Conservation (phyloP, 2,329 filamentous ascomycete species). For the Fusarium setosum region DNA sequence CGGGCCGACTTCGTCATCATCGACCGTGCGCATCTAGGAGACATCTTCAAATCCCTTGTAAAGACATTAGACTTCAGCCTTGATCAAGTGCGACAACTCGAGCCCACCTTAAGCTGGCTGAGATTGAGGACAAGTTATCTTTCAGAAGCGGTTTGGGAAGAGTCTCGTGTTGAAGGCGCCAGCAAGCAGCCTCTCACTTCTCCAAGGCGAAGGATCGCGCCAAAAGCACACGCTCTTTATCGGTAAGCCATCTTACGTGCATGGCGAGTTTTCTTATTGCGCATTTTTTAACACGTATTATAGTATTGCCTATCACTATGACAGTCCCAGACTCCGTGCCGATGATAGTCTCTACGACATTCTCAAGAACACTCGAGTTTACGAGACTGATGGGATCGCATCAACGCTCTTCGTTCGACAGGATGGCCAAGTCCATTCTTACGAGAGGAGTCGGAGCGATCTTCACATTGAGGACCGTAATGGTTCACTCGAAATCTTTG, state of each 20-base stretch:
- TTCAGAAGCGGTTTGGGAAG: background rate
- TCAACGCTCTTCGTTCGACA: background rate
- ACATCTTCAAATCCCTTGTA: background rate
- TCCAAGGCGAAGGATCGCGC: background rate
- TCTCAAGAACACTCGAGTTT: background rate
- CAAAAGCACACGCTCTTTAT: background rate
- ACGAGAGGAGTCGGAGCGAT: background rate
- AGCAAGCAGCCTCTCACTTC: background rate
- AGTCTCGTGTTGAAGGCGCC: background rate
- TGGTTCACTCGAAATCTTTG: background rate
- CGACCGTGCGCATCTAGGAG: background rate
- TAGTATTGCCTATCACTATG: conserved; percentile 7
- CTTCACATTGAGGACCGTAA: conserved; percentile 1
- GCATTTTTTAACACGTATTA: accelerated
- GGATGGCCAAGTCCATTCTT: background rate
- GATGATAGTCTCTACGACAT: background rate
- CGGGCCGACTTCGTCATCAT: background rate
- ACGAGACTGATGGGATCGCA: conserved; percentile 14
- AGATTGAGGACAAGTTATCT: background rate
- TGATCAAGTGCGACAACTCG: background rate
- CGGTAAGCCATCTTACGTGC: too few relatives aligned
- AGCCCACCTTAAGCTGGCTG: background rate
- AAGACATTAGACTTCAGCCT: background rate
- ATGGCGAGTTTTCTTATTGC: too few relatives aligned
- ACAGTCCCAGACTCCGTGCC: background rate